Base-by-base conservation (phyloP, 768 basidiomycete species). In the Leccinum broughii region DNA sequence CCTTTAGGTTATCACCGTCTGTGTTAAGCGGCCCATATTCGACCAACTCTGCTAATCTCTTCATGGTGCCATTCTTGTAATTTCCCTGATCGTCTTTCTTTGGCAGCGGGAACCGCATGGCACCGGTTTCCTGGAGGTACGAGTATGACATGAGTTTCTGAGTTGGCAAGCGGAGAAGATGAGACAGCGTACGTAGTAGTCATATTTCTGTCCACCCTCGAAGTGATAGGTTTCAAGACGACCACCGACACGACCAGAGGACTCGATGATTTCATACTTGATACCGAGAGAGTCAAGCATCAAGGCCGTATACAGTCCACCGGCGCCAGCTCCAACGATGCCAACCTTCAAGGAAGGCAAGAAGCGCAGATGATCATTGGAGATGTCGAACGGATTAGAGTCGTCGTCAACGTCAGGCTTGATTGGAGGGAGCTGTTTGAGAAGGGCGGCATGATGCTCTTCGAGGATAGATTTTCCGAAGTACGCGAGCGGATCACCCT, bases 181-280 rank as follows among this genome's bases (percentile, higher is more conserved):
- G 5, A 35, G 44, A 44, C 30, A 8, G 64, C 75, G 55, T 14
- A 77, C 76, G 48, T 69, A 78, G 62, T 80, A 78, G 53, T 80
- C 72, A 32, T 77, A 74, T 22, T 63, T 51, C 3, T 60, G 65
- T 17, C 59, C 67, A 34, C 66, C 54, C 2, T 60, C 55, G 64
- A 83, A 83, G 8, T 68, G 69, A 59, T 82, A 68, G 1, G 82
- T 83, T 60, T 65, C 77, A 46, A 81, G 68, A 15, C 80, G 76
- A 28, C 83, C 83, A 2, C 82, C 82, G 34, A 67, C 56, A 15
- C 77, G 77, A 24, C 67, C 64, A 1, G 70, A 67, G 2, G 76
- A 78, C 65, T 83, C 82, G n/a, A 83, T 59, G 46, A 83, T 79
- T 22, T 80, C 75, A 66, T 79, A 83, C 7, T 68, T 58, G 63